Evolutionary conservation across 1,284 basidiomycete genomes (phyloP), one percentile per base, ranked within the genome.

Genomic region (Apiotrichum porosum): DNA sequence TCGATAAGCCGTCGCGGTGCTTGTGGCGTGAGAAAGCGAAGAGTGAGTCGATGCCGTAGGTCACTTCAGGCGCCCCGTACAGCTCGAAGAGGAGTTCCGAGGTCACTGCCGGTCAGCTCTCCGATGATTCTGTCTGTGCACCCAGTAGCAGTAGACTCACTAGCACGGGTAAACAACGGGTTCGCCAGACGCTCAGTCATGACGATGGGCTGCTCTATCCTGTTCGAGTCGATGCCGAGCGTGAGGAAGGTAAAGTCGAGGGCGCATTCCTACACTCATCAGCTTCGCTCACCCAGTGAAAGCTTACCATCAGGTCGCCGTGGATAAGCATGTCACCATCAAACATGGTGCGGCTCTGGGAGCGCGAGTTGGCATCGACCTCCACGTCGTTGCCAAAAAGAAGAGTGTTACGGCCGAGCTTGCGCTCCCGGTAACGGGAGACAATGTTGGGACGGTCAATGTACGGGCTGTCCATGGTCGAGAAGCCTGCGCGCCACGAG

Each of bases 1-100:
- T 75, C 9, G 88, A 81, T 28, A 95, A 77, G 1, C 89, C 91
- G 56, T 92, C 87, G 37, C 54, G 39, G 23, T 64, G 59, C 42
- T 60, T 49, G 28, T 67, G 65, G 6, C 65, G 51, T 40, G 79
- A 90, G 63, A 95, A 93, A 1, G 93, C 91, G 80, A 97, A 94
- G 49, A 94, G 76, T 8, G 87, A 85, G 67, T 99, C 95, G 55
- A 97, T 76, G 49, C 89, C 90, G 70, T 89, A 98, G 14, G 86
- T 79, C 37, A 97, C 78, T 3, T 85, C 84, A 0, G 93, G 93
- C 1, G 86, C 89, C 15, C 80, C 80, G 69, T 98, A 99, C 39
- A 85, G 82, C 75, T 99, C 95, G 66, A 99, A 99, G 71, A 98
- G 81, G 21, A 99, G 81, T 68, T 99, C 95, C 1, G 92, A 93